phyloP scores from a whole-genome alignment of 768 basidiomycete species.

The Boletellus ananas region DNA sequence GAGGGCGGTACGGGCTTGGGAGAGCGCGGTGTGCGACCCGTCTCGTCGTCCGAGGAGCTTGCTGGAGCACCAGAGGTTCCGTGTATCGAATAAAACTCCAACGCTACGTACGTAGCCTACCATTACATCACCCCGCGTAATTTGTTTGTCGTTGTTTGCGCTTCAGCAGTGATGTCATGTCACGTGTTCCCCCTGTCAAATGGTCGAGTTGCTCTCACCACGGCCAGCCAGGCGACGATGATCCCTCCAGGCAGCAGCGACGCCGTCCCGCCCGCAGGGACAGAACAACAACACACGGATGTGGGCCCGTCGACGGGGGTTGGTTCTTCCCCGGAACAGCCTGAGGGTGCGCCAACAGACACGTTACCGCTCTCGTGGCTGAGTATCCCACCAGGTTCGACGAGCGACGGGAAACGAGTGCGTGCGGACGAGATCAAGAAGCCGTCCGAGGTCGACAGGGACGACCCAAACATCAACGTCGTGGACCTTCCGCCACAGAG shows the following conservation, averaged over 20 bases:
- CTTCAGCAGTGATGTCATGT: conserved; percentile 20
- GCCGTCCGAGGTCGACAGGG: conserved; percentile 23
- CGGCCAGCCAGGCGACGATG: not conserved
- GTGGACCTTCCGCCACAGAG: conserved; percentile 22
- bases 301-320: conserved; percentile 24
- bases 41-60: conserved; percentile 26
- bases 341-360: conserved; percentile 27
- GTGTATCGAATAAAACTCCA: not conserved
- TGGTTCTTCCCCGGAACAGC: conserved; percentile 33
- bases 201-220: not conserved
- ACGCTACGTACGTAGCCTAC: too few species aligned
- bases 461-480: conserved; percentile 25
- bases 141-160: too few species aligned
- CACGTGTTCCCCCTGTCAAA: conserved; percentile 15
- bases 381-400: conserved; percentile 29
- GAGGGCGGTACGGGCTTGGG: conserved; percentile 29
- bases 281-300: conserved; percentile 13
- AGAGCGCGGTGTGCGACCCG: conserved; percentile 9
- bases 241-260: not conserved
- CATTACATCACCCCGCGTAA: not conserved
- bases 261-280: not conserved
- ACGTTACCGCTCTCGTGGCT: not conserved
- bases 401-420: conserved; percentile 35
- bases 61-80: conserved; percentile 8
- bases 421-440: conserved; percentile 27